phyloP scores from a whole-genome alignment of 148 eudicot species.

The Amaranthus palmeri region DNA sequence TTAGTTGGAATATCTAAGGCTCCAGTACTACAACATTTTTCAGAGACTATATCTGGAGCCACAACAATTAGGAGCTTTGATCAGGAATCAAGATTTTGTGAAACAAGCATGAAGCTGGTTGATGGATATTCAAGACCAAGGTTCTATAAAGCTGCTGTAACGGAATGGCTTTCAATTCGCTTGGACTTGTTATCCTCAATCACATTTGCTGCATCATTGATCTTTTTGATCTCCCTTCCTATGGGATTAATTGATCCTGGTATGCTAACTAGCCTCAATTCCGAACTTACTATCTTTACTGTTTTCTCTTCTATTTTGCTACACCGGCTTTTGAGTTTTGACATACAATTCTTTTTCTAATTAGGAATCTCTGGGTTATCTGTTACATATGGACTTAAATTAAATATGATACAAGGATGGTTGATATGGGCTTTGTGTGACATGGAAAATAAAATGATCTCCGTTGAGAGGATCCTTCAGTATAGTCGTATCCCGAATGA shows the following conservation, averaged over 20 bases:
- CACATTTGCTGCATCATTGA: slow-evolving; percentile 43
- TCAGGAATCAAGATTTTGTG: slow-evolving; percentile 41
- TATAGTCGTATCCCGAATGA: slow-evolving; percentile 45
- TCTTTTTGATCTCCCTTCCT: slow-evolving; percentile 51
- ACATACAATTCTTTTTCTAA: background rate
- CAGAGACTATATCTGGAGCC: slow-evolving; percentile 64
- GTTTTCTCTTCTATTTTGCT: too few relatives aligned
- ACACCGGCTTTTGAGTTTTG: too few relatives aligned
- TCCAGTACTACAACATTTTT: slow-evolving; percentile 58
- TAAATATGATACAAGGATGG: slow-evolving; percentile 37
- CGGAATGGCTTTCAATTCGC: slow-evolving; percentile 64
- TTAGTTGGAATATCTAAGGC: slow-evolving; percentile 51
- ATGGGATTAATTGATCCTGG: slow-evolving; percentile 54
- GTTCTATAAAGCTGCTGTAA: slow-evolving; percentile 46
- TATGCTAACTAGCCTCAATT: slow-evolving; percentile 16
- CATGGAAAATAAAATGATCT: slow-evolving; percentile 55
- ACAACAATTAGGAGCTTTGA: slow-evolving; percentile 51
- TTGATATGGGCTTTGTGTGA: slow-evolving; percentile 39
- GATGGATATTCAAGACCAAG: slow-evolving; percentile 50
- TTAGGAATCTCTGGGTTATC: slow-evolving; percentile 59
- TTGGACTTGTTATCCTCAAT: slow-evolving; percentile 48
- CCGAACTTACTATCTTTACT: too few relatives aligned
- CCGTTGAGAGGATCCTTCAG: slow-evolving; percentile 63
- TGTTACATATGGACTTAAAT: slow-evolving; percentile 51
- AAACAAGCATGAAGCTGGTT: slow-evolving; percentile 36